Base-by-base conservation (phyloP, 768 basidiomycete species). In the Coprinellus micaceus region DNA sequence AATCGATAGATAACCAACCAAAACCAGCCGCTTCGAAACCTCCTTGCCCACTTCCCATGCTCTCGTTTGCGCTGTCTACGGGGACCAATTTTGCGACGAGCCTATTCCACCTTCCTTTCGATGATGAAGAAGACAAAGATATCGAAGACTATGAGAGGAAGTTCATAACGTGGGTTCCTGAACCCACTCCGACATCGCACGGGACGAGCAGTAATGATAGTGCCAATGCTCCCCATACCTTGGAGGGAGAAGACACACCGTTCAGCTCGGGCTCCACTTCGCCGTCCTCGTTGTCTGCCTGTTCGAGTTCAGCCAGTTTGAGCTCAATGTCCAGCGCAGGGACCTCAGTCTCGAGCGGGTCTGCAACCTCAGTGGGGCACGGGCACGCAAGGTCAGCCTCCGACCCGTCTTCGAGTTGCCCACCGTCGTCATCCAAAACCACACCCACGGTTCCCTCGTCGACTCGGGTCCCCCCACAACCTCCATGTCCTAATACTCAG, bases 61-160 rank as follows among this genome's bases (percentile, higher is more conserved):
- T 79, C 60, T 77, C 77, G 12, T 79, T 76, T 66, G 77, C 76
- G 51, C 64, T 79, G 56, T 72, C 73, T 13, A 77, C 76, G 58
- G 77, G 76, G 75, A 52, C 52, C 57, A 41, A 53, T 47, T 21
- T 19, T 86, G 87, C 82, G 49, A 82, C 77, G 65, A 76, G 79
- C 5, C 86, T 83, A 68, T 86, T 88, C 63, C 77, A 82, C 63
- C 74, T 84, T 9, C 85, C 86, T 21, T 71, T 85, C 59, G 83
- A 85, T 65, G 82, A 85, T 56, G 72, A 80, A 54, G 75, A 82
- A 62, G 75, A 80, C 58, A 71, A 77, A 19, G 73, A 77, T 41
- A 76, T 79, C 53, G 71, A 76, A 37, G 69, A 69, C 30, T 78
- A 79, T 52, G 65, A 78, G 60, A 69, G 74, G 41, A 79, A 77